Evolutionary conservation across 805 yeast species (phyloP).

Genomic region (Lachancea sp.): DNA sequence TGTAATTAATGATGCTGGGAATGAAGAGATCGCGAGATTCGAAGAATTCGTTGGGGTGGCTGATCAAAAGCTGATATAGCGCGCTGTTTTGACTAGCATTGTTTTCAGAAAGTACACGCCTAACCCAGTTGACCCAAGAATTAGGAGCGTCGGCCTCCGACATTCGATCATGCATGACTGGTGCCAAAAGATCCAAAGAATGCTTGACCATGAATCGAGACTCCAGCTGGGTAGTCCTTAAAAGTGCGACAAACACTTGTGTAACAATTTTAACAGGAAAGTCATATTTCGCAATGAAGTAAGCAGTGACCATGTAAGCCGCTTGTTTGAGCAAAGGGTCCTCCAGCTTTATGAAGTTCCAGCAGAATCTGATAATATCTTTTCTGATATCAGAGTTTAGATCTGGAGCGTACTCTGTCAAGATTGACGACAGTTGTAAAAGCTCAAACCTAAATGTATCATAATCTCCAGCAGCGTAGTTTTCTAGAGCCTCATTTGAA

Average conservation of each 20-base stretch:
- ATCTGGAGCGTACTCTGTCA: constrained; percentile 62
- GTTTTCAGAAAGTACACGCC: constrained; percentile 85
- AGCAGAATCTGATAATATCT: constrained; percentile 85
- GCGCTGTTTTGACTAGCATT: constrained; percentile 80
- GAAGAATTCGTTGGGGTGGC: constrained; percentile 77
- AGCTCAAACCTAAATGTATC: constrained; percentile 74
- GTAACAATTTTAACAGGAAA: constrained; percentile 85
- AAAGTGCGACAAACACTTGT: constrained; percentile 84
- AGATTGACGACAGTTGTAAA: constrained; percentile 70
- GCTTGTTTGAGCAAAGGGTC: constrained; percentile 86
- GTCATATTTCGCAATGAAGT: constrained; percentile 80
- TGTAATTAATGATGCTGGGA: constrained; percentile 81
- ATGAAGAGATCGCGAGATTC: constrained; percentile 84
- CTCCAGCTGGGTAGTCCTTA: constrained; percentile 80
- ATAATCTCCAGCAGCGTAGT: constrained; percentile 54
- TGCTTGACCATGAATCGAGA: constrained; percentile 77
- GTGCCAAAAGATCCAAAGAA: constrained; percentile 83
- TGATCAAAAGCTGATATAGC: constrained; percentile 82
- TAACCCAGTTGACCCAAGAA: constrained; percentile 90
- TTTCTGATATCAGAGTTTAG: constrained; percentile 57
- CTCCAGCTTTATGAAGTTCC: constrained; percentile 88
- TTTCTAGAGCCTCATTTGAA: constrained; percentile 41
- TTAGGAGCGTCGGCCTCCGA: constrained; percentile 41
- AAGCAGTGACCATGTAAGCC: constrained; percentile 82
- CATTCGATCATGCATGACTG: constrained; percentile 69